phyloP scores from a whole-genome alignment of 1,284 basidiomycete genomes.

The Inonotus obliquus region DNA sequence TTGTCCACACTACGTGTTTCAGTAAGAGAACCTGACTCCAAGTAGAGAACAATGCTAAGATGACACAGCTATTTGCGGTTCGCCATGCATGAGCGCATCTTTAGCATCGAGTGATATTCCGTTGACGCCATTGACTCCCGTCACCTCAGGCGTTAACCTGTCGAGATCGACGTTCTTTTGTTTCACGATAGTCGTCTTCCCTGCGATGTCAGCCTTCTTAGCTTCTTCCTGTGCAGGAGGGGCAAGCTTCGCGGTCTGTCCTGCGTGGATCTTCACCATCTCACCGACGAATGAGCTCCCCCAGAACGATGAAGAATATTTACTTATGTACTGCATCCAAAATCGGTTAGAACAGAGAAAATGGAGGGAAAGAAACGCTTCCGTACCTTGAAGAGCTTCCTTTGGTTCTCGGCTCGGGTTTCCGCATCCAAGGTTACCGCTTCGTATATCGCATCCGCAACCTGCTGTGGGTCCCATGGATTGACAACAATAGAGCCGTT shows the following conservation, averaged over 20 bases:
- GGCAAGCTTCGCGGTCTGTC: conserved; percentile 2
- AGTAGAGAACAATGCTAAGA: not conserved
- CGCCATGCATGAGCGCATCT: conserved; percentile 11
- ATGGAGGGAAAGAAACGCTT: conserved; percentile 3
- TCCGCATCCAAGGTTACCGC: conserved; percentile 87
- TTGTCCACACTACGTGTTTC: no score
- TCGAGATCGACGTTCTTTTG: not conserved
- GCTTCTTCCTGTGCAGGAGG: conserved; percentile 12
- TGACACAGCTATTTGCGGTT: conserved; percentile 9
- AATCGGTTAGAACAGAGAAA: not conserved
- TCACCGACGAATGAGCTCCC: conserved; percentile 87
- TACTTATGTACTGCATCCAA: conserved; percentile 69
- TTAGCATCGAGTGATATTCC: not conserved
- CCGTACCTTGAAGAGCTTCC: conserved; percentile 82
- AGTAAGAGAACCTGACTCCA: not conserved
- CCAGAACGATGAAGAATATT: conserved; percentile 92
- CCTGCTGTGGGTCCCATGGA: conserved; percentile 94
- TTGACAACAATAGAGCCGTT: conserved; percentile 95
- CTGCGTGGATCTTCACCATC: conserved; percentile 50
- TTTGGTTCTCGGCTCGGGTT: conserved; percentile 84
- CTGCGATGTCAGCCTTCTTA: conserved; percentile 9
- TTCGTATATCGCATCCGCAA: conserved; percentile 93
- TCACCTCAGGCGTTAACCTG: not conserved
- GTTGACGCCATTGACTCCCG: conserved; percentile 4
- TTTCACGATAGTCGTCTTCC: conserved; percentile 1